Percentiles rank a stretch among this genome's conserved stretches.
phyloP scores from a whole-genome alignment of 495 filamentous ascomycete species.

The Trichoderma erinaceum region DNA sequence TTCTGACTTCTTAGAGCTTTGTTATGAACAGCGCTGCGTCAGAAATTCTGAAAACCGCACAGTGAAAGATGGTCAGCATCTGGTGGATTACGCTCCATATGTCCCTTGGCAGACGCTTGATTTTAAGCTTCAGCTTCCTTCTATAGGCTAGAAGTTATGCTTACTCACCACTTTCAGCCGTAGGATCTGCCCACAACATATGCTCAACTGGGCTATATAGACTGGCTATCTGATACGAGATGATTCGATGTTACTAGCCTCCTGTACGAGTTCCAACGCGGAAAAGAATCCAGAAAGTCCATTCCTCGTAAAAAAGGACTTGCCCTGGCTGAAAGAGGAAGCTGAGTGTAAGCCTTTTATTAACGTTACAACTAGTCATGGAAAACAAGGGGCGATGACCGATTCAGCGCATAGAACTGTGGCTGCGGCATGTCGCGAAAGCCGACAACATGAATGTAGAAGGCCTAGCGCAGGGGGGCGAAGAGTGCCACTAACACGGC shows the following conservation, averaged over 20 bases:
- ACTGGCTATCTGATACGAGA: neutral
- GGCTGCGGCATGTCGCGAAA: neutral
- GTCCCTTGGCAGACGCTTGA: neutral
- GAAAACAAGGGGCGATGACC: neutral
- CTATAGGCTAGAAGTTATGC: neutral
- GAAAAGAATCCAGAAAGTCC: neutral
- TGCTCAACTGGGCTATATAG: neutral
- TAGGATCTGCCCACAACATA: neutral
- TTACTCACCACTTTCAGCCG: neutral
- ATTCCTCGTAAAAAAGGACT: neutral
- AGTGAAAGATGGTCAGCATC: neutral
- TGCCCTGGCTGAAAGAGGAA: neutral
- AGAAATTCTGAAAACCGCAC: neutral
- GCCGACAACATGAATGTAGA: neutral
- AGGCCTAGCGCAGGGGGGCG: slow-evolving; percentile 1
- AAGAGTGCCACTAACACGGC: neutral
- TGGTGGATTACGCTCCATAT: neutral
- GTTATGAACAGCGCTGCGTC: neutral
- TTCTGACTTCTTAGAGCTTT: neutral
- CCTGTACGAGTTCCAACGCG: neutral
- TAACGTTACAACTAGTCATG: slow-evolving; percentile 10
- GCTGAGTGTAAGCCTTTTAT: slow-evolving; percentile 10
- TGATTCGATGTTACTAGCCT: neutral
- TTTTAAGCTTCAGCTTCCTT: neutral
- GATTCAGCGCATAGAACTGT: neutral